Percentiles rank a stretch among this genome's conserved stretches.
Conservation (phyloP, 371 early-diverging fungal species). For the Haplosporangium sp. region DNA sequence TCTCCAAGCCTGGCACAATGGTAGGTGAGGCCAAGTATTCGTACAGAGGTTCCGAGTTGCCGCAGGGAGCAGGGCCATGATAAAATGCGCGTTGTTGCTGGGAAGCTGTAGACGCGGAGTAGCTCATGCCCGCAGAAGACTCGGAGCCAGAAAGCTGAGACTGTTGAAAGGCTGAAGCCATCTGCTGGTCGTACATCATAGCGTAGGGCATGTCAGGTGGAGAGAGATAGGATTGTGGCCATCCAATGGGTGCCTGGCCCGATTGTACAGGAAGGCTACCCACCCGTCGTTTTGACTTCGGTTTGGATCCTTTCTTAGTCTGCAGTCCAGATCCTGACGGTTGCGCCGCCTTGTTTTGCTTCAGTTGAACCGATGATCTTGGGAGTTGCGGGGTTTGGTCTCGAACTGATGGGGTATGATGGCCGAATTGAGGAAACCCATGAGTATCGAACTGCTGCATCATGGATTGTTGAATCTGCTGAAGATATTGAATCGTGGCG, state of each 20-base stretch:
- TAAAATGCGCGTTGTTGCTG: slow-evolving; percentile 12
- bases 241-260: not conserved
- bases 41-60: slow-evolving; percentile 46
- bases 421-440: not conserved
- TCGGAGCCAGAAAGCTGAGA: not conserved
- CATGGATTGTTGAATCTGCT: slow-evolving; percentile 40
- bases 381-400: not conserved
- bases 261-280: slow-evolving; percentile 18
- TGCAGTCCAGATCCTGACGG: slow-evolving; percentile 8
- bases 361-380: not conserved
- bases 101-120: not conserved
- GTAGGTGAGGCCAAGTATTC: slow-evolving; percentile 51
- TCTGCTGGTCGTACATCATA: slow-evolving; percentile 16
- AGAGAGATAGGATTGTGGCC: not conserved
- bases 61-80: slow-evolving; percentile 53
- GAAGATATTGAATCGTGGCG: slow-evolving; percentile 36
- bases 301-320: slow-evolving; percentile 19
- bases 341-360: not conserved
- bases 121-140: not conserved
- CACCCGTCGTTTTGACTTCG: slow-evolving; percentile 20
- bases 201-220: slow-evolving; percentile 31
- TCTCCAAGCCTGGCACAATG: slow-evolving; percentile 48
- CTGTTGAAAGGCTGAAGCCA: not conserved
- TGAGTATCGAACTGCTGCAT: slow-evolving; percentile 7
- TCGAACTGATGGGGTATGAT: not conserved